Evolutionary conservation across 176 grass and related monocot species (phyloP).

Genomic region (Hyparrhenia diplandra): DNA sequence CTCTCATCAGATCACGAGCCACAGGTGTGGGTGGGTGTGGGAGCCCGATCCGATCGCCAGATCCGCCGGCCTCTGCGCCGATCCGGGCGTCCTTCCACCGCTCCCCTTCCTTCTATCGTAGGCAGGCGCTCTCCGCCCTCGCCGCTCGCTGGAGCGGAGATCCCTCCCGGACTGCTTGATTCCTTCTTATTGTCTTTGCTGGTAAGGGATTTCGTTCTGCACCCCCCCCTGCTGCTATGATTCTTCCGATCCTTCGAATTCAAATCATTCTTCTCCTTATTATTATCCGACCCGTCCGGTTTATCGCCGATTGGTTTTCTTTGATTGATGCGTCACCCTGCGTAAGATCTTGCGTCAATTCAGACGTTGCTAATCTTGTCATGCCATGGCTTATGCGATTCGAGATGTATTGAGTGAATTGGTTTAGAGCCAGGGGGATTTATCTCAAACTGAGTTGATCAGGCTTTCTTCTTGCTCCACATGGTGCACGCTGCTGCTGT

Average conservation of each 20-base stretch:
- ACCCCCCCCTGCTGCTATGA: not conserved
- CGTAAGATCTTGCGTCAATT: not conserved
- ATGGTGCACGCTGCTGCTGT: not conserved
- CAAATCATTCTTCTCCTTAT: not conserved
- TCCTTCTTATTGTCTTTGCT: not conserved
- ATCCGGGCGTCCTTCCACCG: constrained; percentile 3
- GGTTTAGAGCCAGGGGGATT: not conserved
- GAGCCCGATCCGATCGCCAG: constrained; percentile 23
- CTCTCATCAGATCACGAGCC: constrained; percentile 15
- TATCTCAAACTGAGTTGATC: not conserved
- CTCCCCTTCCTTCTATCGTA: not conserved
- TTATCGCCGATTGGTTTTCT: not conserved
- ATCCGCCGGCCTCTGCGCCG: constrained; percentile 30
- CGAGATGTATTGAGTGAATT: not conserved
- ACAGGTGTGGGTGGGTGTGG: not conserved
- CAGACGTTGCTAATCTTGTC: not conserved
- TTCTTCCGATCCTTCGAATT: not conserved
- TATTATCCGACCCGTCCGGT: not conserved
- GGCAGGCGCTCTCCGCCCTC: not conserved
- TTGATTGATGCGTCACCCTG: not conserved
- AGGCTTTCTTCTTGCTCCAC: not conserved
- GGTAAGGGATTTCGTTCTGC: not conserved
- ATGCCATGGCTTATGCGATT: not conserved
- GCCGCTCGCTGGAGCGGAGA: not conserved
- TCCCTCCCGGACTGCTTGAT: not conserved